Evolutionary conservation across 345 rosid genomes (phyloP), one percentile per base, ranked within the genome.

Genomic region (Eutrema heterophyllum): DNA sequence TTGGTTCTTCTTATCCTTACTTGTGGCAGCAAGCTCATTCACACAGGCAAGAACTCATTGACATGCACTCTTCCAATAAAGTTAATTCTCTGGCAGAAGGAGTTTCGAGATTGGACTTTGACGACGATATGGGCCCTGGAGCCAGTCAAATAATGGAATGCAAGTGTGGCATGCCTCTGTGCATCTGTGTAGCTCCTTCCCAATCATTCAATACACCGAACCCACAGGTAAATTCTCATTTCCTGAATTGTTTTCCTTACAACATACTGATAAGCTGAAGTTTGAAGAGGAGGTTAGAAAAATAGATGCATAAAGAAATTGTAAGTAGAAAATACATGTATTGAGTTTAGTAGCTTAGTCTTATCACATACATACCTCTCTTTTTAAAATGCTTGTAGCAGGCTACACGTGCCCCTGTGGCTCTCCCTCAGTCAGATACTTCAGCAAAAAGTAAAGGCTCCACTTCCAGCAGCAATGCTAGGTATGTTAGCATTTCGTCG

Each of bases 111-210:
- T 76, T 91, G 70, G 84, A 83, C 70, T 76, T 89, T 56, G 77
- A 68, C 67, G 82, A 71, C 6, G 91, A 81, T 48, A 15, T 26
- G 52, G 78, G 66, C 32, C 67, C 77, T 24, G 83, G 73, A 78
- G 57, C 64, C 5, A 82, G 83, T 59, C 61, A 84, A 72, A 62
- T 65, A 58, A 44, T 67, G 59, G 84, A 90, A 43, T 95, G 97
- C 85, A 92, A 88, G 71, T 95, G 97, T 68, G 99, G 97, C 33
- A 90, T 95, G 99, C 99, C 99, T 74, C 78, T 95, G 16, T 95
- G 99, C 76, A 91, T 89, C 51, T 86, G 97, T 71, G 88, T 85
- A 70, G 85, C 94, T 74, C 84, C 89, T 65, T 78, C 83, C 11
- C 64, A 86, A 58, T 64, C 83, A 0, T 70, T 64, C 5, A 83